A percentile compares a stretch with the other conserved stretches of the same genome.
Evolutionary conservation across 2,329 filamentous ascomycete species (phyloP).

Genomic region (Colletotrichum spinosum): DNA sequence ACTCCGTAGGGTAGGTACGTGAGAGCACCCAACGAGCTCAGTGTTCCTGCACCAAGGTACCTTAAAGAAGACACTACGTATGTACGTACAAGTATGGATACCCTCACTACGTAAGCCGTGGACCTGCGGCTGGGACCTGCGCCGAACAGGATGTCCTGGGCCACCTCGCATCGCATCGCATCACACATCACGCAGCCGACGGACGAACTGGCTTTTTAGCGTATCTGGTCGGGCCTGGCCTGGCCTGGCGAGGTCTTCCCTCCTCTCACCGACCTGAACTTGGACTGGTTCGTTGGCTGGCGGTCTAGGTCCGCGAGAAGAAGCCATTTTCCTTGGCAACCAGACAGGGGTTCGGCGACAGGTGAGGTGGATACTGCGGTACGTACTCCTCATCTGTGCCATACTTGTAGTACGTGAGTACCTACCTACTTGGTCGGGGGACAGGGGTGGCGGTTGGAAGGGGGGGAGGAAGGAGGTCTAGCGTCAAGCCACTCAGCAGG

Average conservation of each 20-base stretch:
- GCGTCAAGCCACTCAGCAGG: slow-evolving; percentile 33
- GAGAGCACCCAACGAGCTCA: too few relatives aligned
- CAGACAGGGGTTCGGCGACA: slow-evolving; percentile 8
- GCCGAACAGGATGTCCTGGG: too few relatives aligned
- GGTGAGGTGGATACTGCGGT: too few relatives aligned
- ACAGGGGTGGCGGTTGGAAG: slow-evolving; percentile 28
- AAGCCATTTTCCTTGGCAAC: slow-evolving; percentile 17
- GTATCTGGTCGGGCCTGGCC: background rate
- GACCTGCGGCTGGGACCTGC: too few relatives aligned
- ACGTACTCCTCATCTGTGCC: background rate
- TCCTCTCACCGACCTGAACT: slow-evolving; percentile 4
- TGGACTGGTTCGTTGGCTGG: slow-evolving; percentile 26
- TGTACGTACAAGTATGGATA: too few relatives aligned
- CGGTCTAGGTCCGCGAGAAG: slow-evolving; percentile 6
- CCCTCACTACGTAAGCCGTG: too few relatives aligned
- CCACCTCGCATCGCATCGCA: too few relatives aligned
- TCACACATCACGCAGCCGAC: too few relatives aligned
- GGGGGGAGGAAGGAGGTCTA: slow-evolving; percentile 35
- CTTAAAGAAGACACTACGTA: too few relatives aligned
- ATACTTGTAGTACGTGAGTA: background rate
- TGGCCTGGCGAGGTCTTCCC: slow-evolving; percentile 2
- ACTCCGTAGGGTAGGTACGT: too few relatives aligned
- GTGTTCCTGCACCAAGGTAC: too few relatives aligned
- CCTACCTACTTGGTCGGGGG: background rate
- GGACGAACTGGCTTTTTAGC: too few relatives aligned